Base-by-base conservation (phyloP, 2,329 filamentous ascomycete genomes). In the Fusarium concolor region DNA sequence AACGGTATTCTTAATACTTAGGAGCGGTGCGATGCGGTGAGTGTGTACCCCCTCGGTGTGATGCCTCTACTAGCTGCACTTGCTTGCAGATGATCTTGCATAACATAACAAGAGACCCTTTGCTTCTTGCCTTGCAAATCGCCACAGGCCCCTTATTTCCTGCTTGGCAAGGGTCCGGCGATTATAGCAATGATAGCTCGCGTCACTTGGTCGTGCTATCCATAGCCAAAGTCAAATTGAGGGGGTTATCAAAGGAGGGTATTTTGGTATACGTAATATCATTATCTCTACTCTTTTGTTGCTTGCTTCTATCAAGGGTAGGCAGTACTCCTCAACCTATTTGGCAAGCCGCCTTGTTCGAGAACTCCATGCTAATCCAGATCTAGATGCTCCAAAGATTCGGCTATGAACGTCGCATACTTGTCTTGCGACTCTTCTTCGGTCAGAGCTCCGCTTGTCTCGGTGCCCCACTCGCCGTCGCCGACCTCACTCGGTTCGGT, bases 401-500 rank as follows among this genome's bases (percentile, higher is more conserved):
- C 63, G 18, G 56, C 50, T 50, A 74, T 55, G 54, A 73, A 72
- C 15, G 37, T 60, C 10, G 62, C 57, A 56, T 74, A 69, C 61
- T 60, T 53, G 37, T 65, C 58, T 12, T 37, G 56, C 15, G 45
- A 53, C 52, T 61, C 57, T 56, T 58, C 54, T 42, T 59, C 65
- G 37, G 39, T 54, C 56, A 52, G 22, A 43, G 54, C 61, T 55
- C 60, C 71, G 53, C 51, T 62, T 39, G 37, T 49, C 28, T 65
- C 71, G 38, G 47, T 12, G 53, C 37, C 41, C 71, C 62, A 68
- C 56, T 67, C 69, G 11, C 29, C 65, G 42, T 79, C 78, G 33
- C 81, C 84, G 43, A 81, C 85, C 75, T 86, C 84, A 35, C 79
- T 83, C 44, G 77, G 78, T 68, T 86, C 85, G 61, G 82, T 85